Percentiles rank a stretch among this genome's conserved stretches.
phyloP scores from a whole-genome alignment of 1,284 basidiomycete species.

The Xerocomus cyaneibrunnescens region DNA sequence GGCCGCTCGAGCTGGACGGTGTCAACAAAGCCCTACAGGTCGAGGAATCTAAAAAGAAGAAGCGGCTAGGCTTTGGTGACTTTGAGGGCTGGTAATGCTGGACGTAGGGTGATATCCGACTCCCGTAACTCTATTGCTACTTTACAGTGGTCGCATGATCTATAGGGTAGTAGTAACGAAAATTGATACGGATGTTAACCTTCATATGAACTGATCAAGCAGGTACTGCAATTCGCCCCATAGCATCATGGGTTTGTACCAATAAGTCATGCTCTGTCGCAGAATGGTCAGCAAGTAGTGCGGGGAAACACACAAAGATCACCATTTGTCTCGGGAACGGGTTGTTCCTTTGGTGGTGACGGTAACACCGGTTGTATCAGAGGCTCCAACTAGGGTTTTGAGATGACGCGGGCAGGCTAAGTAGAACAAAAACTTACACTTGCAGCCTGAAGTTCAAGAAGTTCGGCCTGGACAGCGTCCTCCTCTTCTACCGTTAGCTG shows the following conservation, averaged over 20 bases:
- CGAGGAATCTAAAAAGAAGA: slow-evolving; percentile 66
- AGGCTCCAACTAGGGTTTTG: slow-evolving; percentile 16
- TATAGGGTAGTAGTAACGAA: slow-evolving; percentile 8
- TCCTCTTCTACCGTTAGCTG: slow-evolving; percentile 88
- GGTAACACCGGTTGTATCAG: slow-evolving; percentile 20
- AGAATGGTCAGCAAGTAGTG: slow-evolving; percentile 3
- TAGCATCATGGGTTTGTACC: slow-evolving; percentile 1
- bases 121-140: slow-evolving; percentile 9
- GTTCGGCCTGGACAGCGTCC: slow-evolving; percentile 86
- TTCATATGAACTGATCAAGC: slow-evolving; percentile 14
- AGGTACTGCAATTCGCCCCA: slow-evolving; percentile 21
- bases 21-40: slow-evolving; percentile 4
- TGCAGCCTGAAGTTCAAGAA: slow-evolving; percentile 66
- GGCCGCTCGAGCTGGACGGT: slow-evolving; percentile 39
- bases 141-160: slow-evolving; percentile 13
- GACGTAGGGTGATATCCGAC: background rate
- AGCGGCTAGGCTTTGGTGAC: slow-evolving; percentile 76
- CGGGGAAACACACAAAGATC: slow-evolving; percentile 1
- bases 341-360: slow-evolving; percentile 45
- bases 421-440: slow-evolving; percentile 40
- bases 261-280: slow-evolving; percentile 6
- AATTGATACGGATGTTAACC: background rate
- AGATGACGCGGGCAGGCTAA: background rate
- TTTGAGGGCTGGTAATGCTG: slow-evolving; percentile 68
- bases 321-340: slow-evolving; percentile 35